Percentiles rank a stretch among this genome's conserved stretches.
phyloP scores from a whole-genome alignment of 768 basidiomycete genomes.

The Tricholoma bakamatsutake region DNA sequence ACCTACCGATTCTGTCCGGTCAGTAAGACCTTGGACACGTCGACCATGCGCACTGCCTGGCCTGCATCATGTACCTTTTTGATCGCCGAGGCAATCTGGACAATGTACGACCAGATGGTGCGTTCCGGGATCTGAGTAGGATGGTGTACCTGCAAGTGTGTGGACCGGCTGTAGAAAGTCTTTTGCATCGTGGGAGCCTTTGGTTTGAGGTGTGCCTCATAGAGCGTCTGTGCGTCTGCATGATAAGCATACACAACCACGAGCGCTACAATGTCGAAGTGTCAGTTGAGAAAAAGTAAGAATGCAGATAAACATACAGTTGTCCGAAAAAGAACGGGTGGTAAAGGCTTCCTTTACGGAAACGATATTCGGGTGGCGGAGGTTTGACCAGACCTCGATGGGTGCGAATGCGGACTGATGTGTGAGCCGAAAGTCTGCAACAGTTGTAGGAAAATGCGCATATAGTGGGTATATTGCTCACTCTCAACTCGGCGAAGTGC shows the following conservation, averaged over 20 bases:
- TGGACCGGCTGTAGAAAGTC: slow-evolving; percentile 17
- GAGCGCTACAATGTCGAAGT: slow-evolving; percentile 49
- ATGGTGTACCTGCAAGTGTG: slow-evolving; percentile 18
- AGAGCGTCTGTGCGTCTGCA: slow-evolving; percentile 76
- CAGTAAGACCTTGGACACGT: slow-evolving; percentile 80
- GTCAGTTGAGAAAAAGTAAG: neutral
- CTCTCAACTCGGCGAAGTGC: slow-evolving; percentile 84
- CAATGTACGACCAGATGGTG: slow-evolving; percentile 87
- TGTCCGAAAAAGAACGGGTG: slow-evolving; percentile 86
- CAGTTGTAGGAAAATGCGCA: slow-evolving; percentile 6
- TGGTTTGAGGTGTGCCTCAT: slow-evolving; percentile 67
- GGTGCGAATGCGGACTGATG: slow-evolving; percentile 76
- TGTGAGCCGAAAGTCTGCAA: slow-evolving; percentile 73
- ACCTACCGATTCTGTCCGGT: slow-evolving; percentile 82
- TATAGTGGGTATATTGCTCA: slow-evolving; percentile 27
- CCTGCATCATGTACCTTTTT: slow-evolving; percentile 81
- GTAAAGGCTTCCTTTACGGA: slow-evolving; percentile 90
- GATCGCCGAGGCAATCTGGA: slow-evolving; percentile 85
- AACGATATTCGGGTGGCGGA: slow-evolving; percentile 84
- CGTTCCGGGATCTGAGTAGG: slow-evolving; percentile 58
- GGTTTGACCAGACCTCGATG: slow-evolving; percentile 81
- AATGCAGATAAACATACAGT: slow-evolving; percentile 52
- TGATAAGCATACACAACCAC: slow-evolving; percentile 90
- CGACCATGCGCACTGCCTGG: slow-evolving; percentile 75
- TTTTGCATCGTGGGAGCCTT: slow-evolving; percentile 29